Evolutionary conservation across 257 asterid genomes (phyloP).

Genomic region (Petrea volubilis): DNA sequence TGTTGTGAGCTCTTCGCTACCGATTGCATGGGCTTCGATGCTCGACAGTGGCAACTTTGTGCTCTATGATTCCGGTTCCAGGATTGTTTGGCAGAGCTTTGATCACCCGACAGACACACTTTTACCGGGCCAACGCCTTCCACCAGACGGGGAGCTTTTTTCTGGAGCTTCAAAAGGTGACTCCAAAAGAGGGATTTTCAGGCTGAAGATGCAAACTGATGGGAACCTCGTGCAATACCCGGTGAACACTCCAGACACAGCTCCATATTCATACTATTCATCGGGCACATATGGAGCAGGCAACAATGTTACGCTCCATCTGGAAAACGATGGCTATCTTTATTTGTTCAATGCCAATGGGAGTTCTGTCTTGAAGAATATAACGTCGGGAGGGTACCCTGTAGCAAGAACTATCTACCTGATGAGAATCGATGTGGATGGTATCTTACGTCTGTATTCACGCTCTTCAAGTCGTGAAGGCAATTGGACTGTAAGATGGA

Average conservation of each 20-base stretch:
- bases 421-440: conserved; percentile 45
- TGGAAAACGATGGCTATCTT: conserved; percentile 41
- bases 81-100: conserved; percentile 55
- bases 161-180: conserved; percentile 46
- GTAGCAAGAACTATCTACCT: conserved; percentile 23
- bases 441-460: conserved; percentile 45
- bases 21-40: conserved; percentile 42
- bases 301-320: conserved; percentile 31
- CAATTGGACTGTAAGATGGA: conserved; percentile 27
- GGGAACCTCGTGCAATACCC: conserved; percentile 60
- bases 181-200: conserved; percentile 32
- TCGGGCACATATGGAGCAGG: neutral
- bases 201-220: conserved; percentile 44
- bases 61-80: conserved; percentile 25
- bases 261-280: conserved; percentile 31
- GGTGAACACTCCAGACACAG: neutral
- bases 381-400: conserved; percentile 33
- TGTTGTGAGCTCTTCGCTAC: neutral
- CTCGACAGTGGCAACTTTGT: conserved; percentile 59
- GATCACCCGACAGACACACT: conserved; percentile 51
- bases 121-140: conserved; percentile 39
- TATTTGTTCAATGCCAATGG: conserved; percentile 38
- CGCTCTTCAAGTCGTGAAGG: conserved; percentile 14
- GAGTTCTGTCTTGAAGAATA: neutral
- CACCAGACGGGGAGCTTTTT: conserved; percentile 14